Evolutionary conservation across 306 rosid species (phyloP).

Genomic region (Vigna reflexopilosa): DNA sequence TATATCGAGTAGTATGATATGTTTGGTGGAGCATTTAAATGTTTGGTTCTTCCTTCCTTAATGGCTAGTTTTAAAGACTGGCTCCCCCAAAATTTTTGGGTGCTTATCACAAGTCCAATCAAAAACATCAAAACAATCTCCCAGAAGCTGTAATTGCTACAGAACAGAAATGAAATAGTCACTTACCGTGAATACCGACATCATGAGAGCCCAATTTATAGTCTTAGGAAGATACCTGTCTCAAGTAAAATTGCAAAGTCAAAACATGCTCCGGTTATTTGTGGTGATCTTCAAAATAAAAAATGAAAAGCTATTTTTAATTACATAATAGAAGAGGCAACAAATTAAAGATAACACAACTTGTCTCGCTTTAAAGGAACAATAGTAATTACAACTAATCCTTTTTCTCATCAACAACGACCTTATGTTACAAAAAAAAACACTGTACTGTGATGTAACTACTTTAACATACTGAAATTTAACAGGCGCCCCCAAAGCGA

Average conservation of each 20-base stretch:
- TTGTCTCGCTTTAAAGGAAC: conserved; percentile 22
- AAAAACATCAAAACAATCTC: background rate
- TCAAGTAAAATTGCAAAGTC: conserved; percentile 44
- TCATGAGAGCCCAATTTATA: conserved; percentile 78
- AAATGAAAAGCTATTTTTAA: background rate
- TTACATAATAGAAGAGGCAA: conserved; percentile 6
- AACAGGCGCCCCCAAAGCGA: conserved; percentile 88
- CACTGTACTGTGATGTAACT: conserved; percentile 42
- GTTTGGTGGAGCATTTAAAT: no score
- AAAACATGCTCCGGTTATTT: conserved; percentile 28
- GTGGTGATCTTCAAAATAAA: conserved; percentile 14
- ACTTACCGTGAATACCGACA: conserved; percentile 87
- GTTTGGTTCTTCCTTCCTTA: no score
- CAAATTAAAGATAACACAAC: background rate
- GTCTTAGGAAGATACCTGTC: conserved; percentile 77
- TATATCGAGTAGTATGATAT: no score
- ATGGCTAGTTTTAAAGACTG: no score
- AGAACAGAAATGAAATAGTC: conserved; percentile 14
- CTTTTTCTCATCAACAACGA: conserved; percentile 48
- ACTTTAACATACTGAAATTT: conserved; percentile 75
- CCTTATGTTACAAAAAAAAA: conserved; percentile 6
- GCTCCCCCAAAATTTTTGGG: no score
- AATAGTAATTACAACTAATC: conserved; percentile 7
- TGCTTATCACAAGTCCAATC: background rate
- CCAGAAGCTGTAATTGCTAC: conserved; percentile 21